Percentiles rank a stretch among this genome's conserved stretches.
Evolutionary conservation across 192 early-diverging fungal genomes (phyloP).

Genomic region (Backusella morwellensis): DNA sequence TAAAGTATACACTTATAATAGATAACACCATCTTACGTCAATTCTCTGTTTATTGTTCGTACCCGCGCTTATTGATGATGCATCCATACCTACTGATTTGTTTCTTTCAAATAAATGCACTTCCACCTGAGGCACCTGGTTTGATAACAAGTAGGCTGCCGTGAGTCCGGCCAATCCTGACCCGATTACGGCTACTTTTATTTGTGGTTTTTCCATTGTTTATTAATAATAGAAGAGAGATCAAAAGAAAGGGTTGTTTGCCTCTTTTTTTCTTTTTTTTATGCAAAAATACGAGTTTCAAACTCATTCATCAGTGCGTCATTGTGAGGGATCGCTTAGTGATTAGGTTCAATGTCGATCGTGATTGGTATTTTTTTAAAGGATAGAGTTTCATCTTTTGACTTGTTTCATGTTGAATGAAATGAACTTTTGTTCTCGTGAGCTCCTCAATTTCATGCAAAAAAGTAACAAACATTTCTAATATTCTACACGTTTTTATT

Average conservation of each 20-base stretch:
- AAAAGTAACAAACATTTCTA: too few relatives aligned
- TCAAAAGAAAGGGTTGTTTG: neutral
- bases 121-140: conserved; percentile 28
- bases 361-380: too few relatives aligned
- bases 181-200: conserved; percentile 48
- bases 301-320: too few relatives aligned
- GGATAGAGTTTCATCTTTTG: too few relatives aligned
- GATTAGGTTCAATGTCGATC: too few relatives aligned
- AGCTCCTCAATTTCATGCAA: too few relatives aligned
- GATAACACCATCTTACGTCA: conserved; percentile 17
- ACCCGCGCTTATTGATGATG: conserved; percentile 22
- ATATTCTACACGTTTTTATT: too few relatives aligned
- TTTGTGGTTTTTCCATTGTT: neutral
- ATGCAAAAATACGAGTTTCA: neutral
- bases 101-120: conserved; percentile 55
- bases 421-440: too few relatives aligned
- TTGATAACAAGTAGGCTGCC: conserved; percentile 41
- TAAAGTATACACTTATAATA: too few relatives aligned
- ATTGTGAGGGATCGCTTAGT: too few relatives aligned
- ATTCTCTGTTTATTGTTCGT: conserved; percentile 19
- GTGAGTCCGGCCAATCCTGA: conserved; percentile 51
- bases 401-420: too few relatives aligned
- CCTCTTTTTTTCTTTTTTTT: neutral
- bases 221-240: neutral
- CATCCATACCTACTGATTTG: conserved; percentile 42